Evolutionary conservation across 768 basidiomycete species (phyloP).

Genomic region (Infundibulicybe gibba): DNA sequence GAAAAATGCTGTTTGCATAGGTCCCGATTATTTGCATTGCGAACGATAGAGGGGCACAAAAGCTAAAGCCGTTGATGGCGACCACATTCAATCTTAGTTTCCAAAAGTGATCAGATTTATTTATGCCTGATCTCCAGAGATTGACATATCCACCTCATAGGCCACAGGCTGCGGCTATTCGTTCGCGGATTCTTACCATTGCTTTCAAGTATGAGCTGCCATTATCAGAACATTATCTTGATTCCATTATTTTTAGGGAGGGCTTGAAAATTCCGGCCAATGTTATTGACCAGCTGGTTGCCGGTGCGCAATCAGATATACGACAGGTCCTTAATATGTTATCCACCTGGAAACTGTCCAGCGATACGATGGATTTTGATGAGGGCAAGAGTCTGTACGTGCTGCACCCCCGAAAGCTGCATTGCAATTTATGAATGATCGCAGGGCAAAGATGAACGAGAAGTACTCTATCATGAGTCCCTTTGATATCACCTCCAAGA

Average conservation of each 20-base stretch:
- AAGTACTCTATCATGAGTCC: constrained; percentile 90
- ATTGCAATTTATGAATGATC: not conserved
- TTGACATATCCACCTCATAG: constrained; percentile 34
- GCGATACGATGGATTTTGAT: constrained; percentile 81
- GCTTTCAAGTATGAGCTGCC: constrained; percentile 69
- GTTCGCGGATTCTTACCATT: constrained; percentile 87
- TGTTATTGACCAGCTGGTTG: constrained; percentile 88
- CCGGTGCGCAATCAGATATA: constrained; percentile 91
- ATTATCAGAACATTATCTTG: not conserved
- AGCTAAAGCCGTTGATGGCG: constrained; percentile 79
- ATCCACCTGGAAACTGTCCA: constrained; percentile 93
- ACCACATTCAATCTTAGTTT: constrained; percentile 79
- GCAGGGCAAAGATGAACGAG: constrained; percentile 84
- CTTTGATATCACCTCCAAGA: constrained; percentile 85
- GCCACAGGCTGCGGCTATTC: constrained; percentile 70
- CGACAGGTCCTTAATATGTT: constrained; percentile 98
- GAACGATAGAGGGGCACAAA: constrained; percentile 84
- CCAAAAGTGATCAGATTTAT: constrained; percentile 51
- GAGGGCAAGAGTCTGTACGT: constrained; percentile 88
- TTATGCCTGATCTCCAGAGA: not conserved
- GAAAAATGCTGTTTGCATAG: constrained; percentile 32
- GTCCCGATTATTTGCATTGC: constrained; percentile 98
- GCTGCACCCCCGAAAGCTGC: not conserved
- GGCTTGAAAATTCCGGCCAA: constrained; percentile 90
- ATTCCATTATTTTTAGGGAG: constrained; percentile 50